A percentile compares a stretch with the other conserved stretches of the same genome.
Evolutionary conservation across 306 rosid genomes (phyloP).

Genomic region (Malus sylvestris): DNA sequence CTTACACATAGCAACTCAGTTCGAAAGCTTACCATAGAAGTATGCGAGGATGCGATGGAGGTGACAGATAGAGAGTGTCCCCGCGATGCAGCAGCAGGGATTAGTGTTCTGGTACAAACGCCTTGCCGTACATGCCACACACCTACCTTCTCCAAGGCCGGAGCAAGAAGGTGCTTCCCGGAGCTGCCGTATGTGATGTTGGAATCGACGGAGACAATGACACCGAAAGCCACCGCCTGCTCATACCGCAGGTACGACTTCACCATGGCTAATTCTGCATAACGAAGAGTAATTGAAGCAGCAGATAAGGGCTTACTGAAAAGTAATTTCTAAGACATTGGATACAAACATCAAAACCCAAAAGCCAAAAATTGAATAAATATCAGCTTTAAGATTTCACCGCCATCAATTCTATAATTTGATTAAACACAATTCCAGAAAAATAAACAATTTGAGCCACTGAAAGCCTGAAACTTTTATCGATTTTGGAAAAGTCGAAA

Average conservation of each 20-base stretch:
- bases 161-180: slow-evolving; percentile 82
- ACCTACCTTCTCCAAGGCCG: slow-evolving; percentile 75
- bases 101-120: slow-evolving; percentile 62
- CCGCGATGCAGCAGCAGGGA: slow-evolving; percentile 36
- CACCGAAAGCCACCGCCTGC: slow-evolving; percentile 73
- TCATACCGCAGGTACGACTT: slow-evolving; percentile 84
- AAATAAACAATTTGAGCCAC: too few relatives aligned
- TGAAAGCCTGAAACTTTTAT: too few relatives aligned
- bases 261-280: slow-evolving; percentile 48
- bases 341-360: too few relatives aligned
- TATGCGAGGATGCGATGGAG: slow-evolving; percentile 52
- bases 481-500: too few relatives aligned
- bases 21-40: slow-evolving; percentile 34
- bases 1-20: not conserved
- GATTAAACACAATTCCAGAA: too few relatives aligned
- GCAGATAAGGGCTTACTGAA: too few relatives aligned
- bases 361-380: too few relatives aligned
- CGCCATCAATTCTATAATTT: too few relatives aligned
- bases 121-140: slow-evolving; percentile 94
- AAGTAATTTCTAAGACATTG: too few relatives aligned
- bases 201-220: slow-evolving; percentile 68
- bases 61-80: slow-evolving; percentile 70
- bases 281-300: too few relatives aligned
- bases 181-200: slow-evolving; percentile 63
- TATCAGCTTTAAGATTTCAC: too few relatives aligned